Evolutionary conservation across 345 rosid species (phyloP), one percentile per base, ranked within the genome.

Genomic region (Syzygium jambos): DNA sequence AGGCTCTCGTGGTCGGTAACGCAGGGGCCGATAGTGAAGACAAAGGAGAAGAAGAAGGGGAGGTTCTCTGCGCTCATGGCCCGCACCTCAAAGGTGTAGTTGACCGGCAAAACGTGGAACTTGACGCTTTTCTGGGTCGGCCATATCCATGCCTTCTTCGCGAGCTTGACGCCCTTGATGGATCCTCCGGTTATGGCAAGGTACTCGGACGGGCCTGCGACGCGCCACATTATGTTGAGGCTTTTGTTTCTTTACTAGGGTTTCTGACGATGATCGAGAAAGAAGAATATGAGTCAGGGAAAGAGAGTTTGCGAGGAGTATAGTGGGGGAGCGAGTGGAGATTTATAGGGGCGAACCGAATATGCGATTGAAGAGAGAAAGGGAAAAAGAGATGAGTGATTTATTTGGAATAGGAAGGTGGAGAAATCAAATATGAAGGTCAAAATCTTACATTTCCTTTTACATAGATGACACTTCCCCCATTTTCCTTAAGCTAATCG

Each of bases 21-120:
- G 0, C 96, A 95, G 51, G 96, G 98, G 2, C 99, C 98, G 7
- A 96, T 92, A 10, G 95, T 94, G 92, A 95, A 96, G 14, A 95
- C 95, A 0, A 97, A 96, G 0, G 97, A 97, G 56, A 94, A 94
- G 56, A 94, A 53, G 51, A 95, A 96, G 34, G 96, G 98, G 63
- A 96, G 43, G 4, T 38, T 38, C 41, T 38, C 41, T 38, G 41
- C 41, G 43, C 43, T 41, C 43, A 41, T 41, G 43, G 43, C 43
- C 5, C 6, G 97, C 88, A 94, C 95, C 86, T 96, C 91, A 90
- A 95, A 95, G 17, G 95, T 95, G 91, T 95, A 95, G 90, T 94
- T 94, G 23, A 95, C 97, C 0, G 97, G 99, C 1, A 96, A 95
- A 46, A 95, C 90, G 14, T 95, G 94, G 90, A 96, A 91, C 56